Percentiles rank a stretch among this genome's conserved stretches.
These are phyloP conservation scores for Apiospora aurea DNA, from an alignment of 2,329 filamentous ascomycete species.

Conservation along the genomic window DNA sequence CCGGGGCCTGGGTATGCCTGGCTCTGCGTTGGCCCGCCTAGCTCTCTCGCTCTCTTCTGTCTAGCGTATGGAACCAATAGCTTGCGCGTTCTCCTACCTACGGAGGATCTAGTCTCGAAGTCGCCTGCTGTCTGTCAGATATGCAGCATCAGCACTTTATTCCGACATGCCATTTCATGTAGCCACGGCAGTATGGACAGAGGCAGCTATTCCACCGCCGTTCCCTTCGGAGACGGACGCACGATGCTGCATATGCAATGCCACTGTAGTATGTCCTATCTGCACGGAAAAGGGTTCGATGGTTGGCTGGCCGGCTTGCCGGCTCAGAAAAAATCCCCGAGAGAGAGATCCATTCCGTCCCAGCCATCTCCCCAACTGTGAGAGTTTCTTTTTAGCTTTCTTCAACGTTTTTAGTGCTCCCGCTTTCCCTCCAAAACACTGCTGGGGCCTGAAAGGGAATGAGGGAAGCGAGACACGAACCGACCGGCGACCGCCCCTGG, in stretches of 20 bases:
- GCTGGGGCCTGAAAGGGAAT: neutral
- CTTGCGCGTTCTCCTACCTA: neutral
- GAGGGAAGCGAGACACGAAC: neutral
- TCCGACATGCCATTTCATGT: neutral
- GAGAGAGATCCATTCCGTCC: neutral
- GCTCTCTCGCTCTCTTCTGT: neutral
- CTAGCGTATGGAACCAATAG: neutral
- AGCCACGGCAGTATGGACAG: neutral
- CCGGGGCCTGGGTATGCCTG: neutral
- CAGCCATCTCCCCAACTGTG: neutral
- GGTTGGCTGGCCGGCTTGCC: neutral
- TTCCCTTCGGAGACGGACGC: neutral
- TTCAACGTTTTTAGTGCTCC: constrained; percentile 6
- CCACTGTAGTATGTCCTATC: neutral
- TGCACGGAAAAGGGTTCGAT: neutral
- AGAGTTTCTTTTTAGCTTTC: neutral
- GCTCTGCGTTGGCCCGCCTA: neutral
- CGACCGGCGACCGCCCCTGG: neutral
- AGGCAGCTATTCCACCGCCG: neutral
- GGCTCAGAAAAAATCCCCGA: neutral
- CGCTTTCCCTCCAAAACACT: neutral
- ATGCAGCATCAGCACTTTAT: neutral
- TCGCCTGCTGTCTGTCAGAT: neutral
- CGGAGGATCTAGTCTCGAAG: neutral
- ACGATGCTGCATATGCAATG: constrained; percentile 14